phyloP scores from a whole-genome alignment of 2,329 filamentous ascomycete species.

The Chrysosporium queenslandicum region DNA sequence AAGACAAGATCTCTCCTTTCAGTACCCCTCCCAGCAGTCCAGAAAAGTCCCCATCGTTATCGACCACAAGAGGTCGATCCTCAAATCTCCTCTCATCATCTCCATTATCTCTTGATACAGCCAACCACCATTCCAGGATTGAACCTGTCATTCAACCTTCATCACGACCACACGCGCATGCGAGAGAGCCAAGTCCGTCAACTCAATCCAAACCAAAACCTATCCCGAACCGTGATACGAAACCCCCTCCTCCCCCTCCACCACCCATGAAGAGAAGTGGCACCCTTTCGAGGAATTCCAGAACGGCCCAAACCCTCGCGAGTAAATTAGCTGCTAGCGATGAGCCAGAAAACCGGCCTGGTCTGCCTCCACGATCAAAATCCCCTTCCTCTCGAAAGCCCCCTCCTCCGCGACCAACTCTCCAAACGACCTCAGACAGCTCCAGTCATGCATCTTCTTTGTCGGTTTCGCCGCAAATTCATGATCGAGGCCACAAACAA shows the following conservation, averaged over 20 bases:
- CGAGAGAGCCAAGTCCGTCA: slow-evolving; percentile 21
- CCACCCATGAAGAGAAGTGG: slow-evolving; percentile 19
- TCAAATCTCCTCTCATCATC: slow-evolving; percentile 3
- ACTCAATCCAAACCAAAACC: slow-evolving; percentile 26
- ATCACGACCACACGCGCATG: slow-evolving; percentile 15
- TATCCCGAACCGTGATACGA: slow-evolving; percentile 23
- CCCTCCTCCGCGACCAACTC: neutral
- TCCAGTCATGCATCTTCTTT: neutral
- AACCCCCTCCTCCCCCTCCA: slow-evolving; percentile 18
- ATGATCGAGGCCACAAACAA: slow-evolving; percentile 11
- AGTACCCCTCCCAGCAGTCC: slow-evolving; percentile 72
- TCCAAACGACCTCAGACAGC: neutral
- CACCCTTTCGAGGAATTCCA: slow-evolving; percentile 20
- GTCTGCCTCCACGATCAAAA: slow-evolving; percentile 33
- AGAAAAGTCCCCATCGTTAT: slow-evolving; percentile 38
- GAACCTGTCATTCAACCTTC: slow-evolving; percentile 3
- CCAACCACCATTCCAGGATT: neutral
- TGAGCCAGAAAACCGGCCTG: slow-evolving; percentile 39
- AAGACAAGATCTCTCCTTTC: slow-evolving; percentile 62
- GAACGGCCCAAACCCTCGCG: slow-evolving; percentile 31
- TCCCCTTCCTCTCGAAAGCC: slow-evolving; percentile 1
- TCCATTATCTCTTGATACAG: slow-evolving; percentile 6
- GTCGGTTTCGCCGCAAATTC: slow-evolving; percentile 13
- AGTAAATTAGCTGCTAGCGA: slow-evolving; percentile 24
- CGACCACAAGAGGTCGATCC: neutral